phyloP scores from a whole-genome alignment of 352 stramenopile species.

The Phytopythium helicoides region DNA sequence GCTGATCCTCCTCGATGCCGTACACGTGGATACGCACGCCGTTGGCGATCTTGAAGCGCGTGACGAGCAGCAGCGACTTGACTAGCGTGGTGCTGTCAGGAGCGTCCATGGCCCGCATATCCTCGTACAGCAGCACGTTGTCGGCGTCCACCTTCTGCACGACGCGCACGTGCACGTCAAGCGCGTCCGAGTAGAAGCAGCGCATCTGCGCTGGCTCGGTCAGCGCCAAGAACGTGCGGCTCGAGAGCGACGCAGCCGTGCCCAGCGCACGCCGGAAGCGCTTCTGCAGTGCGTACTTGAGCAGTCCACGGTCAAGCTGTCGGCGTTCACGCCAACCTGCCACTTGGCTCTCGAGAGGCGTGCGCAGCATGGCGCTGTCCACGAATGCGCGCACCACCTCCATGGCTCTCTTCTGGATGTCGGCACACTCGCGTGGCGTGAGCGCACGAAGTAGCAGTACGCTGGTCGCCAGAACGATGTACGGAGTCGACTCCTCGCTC shows the following conservation, averaged over 20 bases:
- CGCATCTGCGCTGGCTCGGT: conserved; percentile 11
- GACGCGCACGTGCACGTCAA: conserved; percentile 17
- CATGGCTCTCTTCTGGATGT: not conserved
- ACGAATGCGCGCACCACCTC: not conserved
- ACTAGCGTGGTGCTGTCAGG: not conserved
- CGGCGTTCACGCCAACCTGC: conserved; percentile 6
- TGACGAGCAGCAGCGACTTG: conserved; percentile 7
- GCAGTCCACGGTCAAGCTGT: not conserved
- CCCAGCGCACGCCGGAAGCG: not conserved
- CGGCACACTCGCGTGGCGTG: conserved; percentile 1
- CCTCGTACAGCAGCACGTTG: conserved; percentile 26
- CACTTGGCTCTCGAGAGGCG: not conserved
- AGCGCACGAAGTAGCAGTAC: not conserved
- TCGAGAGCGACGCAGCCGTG: not conserved
- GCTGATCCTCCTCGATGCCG: not conserved
- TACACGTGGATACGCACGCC: not conserved
- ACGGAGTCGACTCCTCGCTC: not conserved
- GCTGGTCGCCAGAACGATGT: not conserved
- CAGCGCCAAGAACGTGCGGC: conserved; percentile 6
- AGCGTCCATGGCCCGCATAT: not conserved
- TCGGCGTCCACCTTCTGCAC: conserved; percentile 29
- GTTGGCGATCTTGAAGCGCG: not conserved
- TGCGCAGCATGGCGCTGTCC: not conserved
- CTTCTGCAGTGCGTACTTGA: conserved; percentile 5
- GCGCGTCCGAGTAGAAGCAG: conserved; percentile 16